Percentiles rank a stretch among this genome's conserved stretches.
phyloP scores from a whole-genome alignment of 1,284 basidiomycete genomes.

The Termitomyces sp. region DNA sequence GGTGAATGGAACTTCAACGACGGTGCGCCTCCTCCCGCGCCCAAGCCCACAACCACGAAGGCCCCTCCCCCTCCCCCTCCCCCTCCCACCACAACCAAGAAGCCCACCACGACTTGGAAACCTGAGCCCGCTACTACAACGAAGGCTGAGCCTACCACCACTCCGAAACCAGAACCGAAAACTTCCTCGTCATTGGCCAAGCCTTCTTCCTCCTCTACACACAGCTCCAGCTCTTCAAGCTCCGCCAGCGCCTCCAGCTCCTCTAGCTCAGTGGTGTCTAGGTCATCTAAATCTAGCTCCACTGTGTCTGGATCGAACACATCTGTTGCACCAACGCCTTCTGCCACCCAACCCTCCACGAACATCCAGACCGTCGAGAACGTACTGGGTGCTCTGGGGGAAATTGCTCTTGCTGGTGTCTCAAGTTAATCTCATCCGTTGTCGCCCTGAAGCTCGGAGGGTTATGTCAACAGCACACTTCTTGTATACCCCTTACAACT shows the following conservation, averaged over 20 bases:
- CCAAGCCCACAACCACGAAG: conserved; percentile 20
- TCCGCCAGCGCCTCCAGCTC: conserved; percentile 11
- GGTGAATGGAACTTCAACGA: conserved; percentile 54
- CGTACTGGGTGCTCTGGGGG: conserved; percentile 36
- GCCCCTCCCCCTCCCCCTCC: conserved; percentile 5
- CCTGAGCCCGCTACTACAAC: neutral
- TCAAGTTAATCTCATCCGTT: neutral
- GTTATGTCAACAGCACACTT: neutral
- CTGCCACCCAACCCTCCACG: conserved; percentile 1
- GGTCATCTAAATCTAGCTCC: conserved; percentile 10
- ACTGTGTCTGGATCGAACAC: conserved; percentile 6
- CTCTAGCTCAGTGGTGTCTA: conserved; percentile 10
- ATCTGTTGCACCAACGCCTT: conserved; percentile 10
- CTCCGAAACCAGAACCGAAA: conserved; percentile 9
- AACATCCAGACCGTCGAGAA: conserved; percentile 6
- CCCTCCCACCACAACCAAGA: conserved; percentile 12
- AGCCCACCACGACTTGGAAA: conserved; percentile 14
- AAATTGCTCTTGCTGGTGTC: conserved; percentile 24
- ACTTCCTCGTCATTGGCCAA: conserved; percentile 10
- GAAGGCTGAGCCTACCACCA: conserved; percentile 9
- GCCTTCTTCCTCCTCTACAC: conserved; percentile 14
- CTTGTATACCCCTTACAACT: neutral
- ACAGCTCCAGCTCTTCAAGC: conserved; percentile 11
- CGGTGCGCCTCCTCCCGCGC: conserved; percentile 18
- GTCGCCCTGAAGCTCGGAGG: neutral